Percentiles rank a stretch among this genome's conserved stretches.
phyloP scores from a whole-genome alignment of 805 yeast species.

The Scheffersomyces spartinae region DNA sequence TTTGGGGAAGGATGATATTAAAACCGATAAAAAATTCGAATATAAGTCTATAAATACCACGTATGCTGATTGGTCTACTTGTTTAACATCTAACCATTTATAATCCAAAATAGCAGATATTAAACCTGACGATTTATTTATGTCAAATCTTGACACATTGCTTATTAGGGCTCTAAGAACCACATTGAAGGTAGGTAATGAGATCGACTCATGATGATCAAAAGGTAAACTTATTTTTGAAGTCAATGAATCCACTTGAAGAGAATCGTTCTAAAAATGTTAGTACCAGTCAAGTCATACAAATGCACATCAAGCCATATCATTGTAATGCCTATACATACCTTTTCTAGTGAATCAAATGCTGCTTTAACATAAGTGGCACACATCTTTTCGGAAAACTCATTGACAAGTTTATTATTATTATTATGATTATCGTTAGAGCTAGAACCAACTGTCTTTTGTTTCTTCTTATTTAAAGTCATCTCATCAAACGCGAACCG shows the following conservation, averaged over 20 bases:
- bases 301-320: constrained; percentile 2
- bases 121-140: constrained; percentile 37
- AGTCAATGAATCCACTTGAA: constrained; percentile 48
- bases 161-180: constrained; percentile 48
- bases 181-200: constrained; percentile 38
- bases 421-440: constrained; percentile 1
- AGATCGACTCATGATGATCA: constrained; percentile 41
- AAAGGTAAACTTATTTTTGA: constrained; percentile 45
- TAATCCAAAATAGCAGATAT: constrained; percentile 53
- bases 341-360: constrained; percentile 54
- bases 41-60: constrained; percentile 37
- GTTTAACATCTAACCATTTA: constrained; percentile 46
- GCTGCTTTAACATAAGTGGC: constrained; percentile 49
- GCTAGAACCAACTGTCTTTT: no score
- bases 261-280: constrained; percentile 29
- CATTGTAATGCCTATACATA: constrained; percentile 12
- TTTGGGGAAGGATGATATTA: constrained; percentile 78
- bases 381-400: constrained; percentile 29
- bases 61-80: constrained; percentile 6
- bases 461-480: constrained; percentile 2
- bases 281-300: constrained; percentile 8
- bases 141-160: constrained; percentile 60
- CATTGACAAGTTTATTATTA: constrained; percentile 5
- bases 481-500: not conserved
- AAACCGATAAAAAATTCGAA: constrained; percentile 60